phyloP scores from a whole-genome alignment of 306 rosid species.

The Citrullus colocynthis region DNA sequence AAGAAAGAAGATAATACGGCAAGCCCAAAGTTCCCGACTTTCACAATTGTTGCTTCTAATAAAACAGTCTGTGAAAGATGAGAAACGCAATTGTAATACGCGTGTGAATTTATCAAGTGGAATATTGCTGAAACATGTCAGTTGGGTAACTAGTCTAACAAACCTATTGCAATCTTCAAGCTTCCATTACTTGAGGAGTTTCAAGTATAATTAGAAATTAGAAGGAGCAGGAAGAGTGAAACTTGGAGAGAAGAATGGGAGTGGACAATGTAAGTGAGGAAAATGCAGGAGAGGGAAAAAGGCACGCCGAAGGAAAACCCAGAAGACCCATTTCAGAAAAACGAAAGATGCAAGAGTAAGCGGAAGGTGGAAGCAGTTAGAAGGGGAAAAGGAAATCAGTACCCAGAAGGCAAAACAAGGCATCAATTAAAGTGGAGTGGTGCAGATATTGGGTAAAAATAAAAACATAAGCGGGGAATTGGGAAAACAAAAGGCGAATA shows the following conservation, averaged over 20 bases:
- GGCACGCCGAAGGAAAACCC: no score
- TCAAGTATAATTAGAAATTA: neutral
- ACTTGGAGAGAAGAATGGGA: neutral
- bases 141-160: neutral
- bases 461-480: conserved; percentile 9
- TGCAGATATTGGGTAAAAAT: conserved; percentile 2
- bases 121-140: neutral
- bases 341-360: neutral
- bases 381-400: conserved; percentile 12
- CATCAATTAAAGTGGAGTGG: no score
- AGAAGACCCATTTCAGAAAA: conserved; percentile 10
- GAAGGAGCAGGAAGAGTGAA: neutral
- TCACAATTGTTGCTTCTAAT: neutral
- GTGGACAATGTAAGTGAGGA: conserved; percentile 1
- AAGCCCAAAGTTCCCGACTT: neutral
- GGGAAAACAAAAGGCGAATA: neutral
- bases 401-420: conserved; percentile 13
- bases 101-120: neutral
- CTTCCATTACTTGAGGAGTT: neutral
- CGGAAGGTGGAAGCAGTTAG: neutral
- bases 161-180: neutral
- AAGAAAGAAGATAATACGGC: neutral
- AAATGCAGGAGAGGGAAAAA: conserved; percentile 6
- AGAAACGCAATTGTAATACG: neutral
- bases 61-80: neutral